Evolutionary conservation across 2,329 filamentous ascomycete species (phyloP), one percentile per base, ranked within the genome.

Genomic region (Podosphaera fusca): DNA sequence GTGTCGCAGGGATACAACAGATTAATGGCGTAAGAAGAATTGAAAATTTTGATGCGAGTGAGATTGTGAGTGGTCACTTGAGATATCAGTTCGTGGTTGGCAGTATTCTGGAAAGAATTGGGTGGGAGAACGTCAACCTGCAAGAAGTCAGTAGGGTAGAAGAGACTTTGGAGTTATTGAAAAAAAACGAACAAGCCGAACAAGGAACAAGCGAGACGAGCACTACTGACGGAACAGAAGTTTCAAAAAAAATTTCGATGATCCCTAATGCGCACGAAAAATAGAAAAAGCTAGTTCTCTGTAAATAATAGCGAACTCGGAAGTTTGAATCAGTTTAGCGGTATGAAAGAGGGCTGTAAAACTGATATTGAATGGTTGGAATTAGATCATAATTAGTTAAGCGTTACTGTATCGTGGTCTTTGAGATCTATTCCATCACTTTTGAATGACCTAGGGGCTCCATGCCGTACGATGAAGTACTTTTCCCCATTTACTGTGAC

Each of bases 1-100:
- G 89, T 2, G 79, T 95, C 47, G 88, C 88, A 0, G 90, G 89
- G 0, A 72, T 96, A 1, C 85, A 95, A 66, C 75, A 80, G 36
- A 78, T 94, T 31, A 70, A 80, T 58, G 77, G 75, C 7, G 78
- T 89, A 14, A 75, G 78, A 4, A 83, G 83, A 2, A 75, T 92
- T 65, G 76, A 79, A 61, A 79, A 78, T 58, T 64, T 78, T 8
- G 70, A 79, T 60, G 73, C 81, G 33, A 82, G 77, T 59, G 75
- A 80, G 57, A 73, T 81, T 61, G 76, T 86, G 56, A 79, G 73
- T 61, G 82, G 81, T 14, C 85, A 90, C 69, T 68, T 85, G 59
- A 75, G 80, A 62, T 89, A 89, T 66, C 78, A 82, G 58, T 78
- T 77, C 64, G 71, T 87, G 55, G 72, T 82, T 7, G 82, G 83